phyloP scores from a whole-genome alignment of 2,329 filamentous ascomycete species.

The Periconia sp. region DNA sequence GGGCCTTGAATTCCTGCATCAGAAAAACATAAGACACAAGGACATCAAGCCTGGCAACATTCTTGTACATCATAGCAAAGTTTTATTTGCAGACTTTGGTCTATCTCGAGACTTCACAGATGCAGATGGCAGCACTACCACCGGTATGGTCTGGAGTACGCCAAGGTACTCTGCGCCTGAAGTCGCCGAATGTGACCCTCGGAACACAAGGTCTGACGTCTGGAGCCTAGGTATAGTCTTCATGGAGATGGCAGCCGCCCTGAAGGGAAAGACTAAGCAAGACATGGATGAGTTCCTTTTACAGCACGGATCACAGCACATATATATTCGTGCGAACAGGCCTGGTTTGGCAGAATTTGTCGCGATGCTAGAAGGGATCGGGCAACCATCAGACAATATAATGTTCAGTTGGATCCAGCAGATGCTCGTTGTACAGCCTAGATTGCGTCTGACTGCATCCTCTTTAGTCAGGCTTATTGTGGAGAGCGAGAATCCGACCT shows the following conservation, averaged over 20 bases:
- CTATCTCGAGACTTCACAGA: slow-evolving; percentile 15
- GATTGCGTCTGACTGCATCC: slow-evolving; percentile 11
- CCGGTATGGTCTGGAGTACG: slow-evolving; percentile 5
- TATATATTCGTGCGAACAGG: neutral
- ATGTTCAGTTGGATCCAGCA: slow-evolving; percentile 6
- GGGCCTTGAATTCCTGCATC: slow-evolving; percentile 14
- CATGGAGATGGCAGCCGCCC: slow-evolving; percentile 12
- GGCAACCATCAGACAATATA: slow-evolving; percentile 5
- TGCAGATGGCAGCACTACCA: slow-evolving; percentile 8
- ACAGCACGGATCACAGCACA: neutral
- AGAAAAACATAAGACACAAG: slow-evolving; percentile 16
- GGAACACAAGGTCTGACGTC: slow-evolving; percentile 16
- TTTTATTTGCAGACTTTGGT: slow-evolving; percentile 33
- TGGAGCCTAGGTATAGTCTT: slow-evolving; percentile 17
- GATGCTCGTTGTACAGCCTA: slow-evolving; percentile 7
- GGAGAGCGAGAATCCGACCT: neutral
- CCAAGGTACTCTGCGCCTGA: slow-evolving; percentile 17
- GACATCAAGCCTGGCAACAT: slow-evolving; percentile 38
- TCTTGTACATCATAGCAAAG: slow-evolving; percentile 16
- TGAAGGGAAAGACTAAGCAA: slow-evolving; percentile 1
- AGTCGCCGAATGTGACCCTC: slow-evolving; percentile 7
- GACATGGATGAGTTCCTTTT: neutral
- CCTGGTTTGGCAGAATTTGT: neutral
- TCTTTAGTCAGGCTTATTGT: slow-evolving; percentile 9
- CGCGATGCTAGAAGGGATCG: slow-evolving; percentile 4